Percentiles rank a stretch among this genome's conserved stretches.
These are phyloP conservation scores for Coprinopsis strossmayeri DNA, from an alignment of 768 basidiomycete species.

Conservation along the genomic window DNA sequence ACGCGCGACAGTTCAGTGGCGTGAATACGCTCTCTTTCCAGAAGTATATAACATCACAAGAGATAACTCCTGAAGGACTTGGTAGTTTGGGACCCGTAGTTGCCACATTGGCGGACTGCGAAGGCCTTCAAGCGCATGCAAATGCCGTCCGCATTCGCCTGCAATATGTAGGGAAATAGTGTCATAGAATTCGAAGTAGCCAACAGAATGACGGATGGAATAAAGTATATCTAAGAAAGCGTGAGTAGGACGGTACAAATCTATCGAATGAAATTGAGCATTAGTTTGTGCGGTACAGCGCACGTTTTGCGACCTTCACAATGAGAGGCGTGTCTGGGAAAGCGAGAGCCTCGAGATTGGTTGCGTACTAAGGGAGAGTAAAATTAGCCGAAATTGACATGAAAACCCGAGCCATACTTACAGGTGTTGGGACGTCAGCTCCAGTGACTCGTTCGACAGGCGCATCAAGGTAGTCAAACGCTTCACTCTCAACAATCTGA, in stretches of 20 bases:
- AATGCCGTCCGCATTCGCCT: slow-evolving; percentile 91
- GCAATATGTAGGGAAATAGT: slow-evolving; percentile 12
- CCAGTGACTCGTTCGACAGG: slow-evolving; percentile 97
- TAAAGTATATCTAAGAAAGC: slow-evolving; percentile 24
- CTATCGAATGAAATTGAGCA: slow-evolving; percentile 12
- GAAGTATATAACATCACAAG: slow-evolving; percentile 97
- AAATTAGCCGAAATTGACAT: background rate
- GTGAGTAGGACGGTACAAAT: slow-evolving; percentile 18
- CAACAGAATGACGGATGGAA: slow-evolving; percentile 15
- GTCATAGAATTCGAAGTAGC: slow-evolving; percentile 3
- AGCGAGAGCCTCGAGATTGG: slow-evolving; percentile 79
- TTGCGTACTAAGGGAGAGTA: slow-evolving; percentile 69
- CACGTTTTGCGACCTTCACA: slow-evolving; percentile 91
- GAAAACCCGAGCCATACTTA: slow-evolving; percentile 10
- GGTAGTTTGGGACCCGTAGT: slow-evolving; percentile 80
- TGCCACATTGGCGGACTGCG: slow-evolving; percentile 86
- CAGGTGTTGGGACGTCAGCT: slow-evolving; percentile 95
- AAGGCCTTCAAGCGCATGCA: slow-evolving; percentile 91
- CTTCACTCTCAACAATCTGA: slow-evolving; percentile 95
- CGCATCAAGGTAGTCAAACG: slow-evolving; percentile 97
- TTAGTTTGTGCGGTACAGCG: slow-evolving; percentile 84
- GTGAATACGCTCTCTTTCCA: slow-evolving; percentile 98
- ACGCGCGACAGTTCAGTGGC: slow-evolving; percentile 96
- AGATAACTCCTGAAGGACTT: slow-evolving; percentile 77
- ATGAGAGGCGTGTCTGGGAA: slow-evolving; percentile 93